Conservation (phyloP, 345 rosid species). For the Gossypium longicalyx region DNA sequence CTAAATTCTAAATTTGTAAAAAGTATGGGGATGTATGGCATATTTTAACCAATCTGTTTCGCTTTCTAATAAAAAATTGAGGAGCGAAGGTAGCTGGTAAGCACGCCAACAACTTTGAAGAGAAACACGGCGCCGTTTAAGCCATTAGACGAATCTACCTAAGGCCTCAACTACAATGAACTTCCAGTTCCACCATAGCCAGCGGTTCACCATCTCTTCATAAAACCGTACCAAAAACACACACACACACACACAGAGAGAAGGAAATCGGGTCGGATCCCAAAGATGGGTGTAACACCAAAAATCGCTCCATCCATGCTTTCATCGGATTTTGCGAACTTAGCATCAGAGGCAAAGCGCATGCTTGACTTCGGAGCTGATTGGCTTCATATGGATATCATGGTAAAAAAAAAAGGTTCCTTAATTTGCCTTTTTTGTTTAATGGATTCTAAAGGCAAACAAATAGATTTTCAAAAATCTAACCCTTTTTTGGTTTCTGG, state of each 20-base stretch:
- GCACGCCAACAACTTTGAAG: background rate
- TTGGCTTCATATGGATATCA: constrained; percentile 99
- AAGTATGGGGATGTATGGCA: no score
- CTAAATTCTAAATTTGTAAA: no score
- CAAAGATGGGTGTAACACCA: constrained; percentile 50
- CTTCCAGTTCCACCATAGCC: background rate
- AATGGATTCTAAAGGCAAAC: background rate
- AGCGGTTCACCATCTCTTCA: background rate
- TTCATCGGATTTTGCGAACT: constrained; percentile 83
- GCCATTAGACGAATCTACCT: background rate
- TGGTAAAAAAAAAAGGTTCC: constrained; percentile 38
- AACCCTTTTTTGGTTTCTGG: background rate
- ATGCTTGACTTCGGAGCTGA: constrained; percentile 81
- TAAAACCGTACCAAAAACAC: background rate
- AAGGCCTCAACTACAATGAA: background rate
- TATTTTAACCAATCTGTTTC: no score
- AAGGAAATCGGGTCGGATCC: constrained; percentile 9
- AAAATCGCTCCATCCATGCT: constrained; percentile 95
- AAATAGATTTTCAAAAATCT: background rate
- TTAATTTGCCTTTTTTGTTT: background rate
- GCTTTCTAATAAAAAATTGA: no score
- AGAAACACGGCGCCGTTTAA: background rate
- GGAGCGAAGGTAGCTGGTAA: background rate
- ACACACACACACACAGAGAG: background rate
- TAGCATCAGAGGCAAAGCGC: constrained; percentile 84